Evolutionary conservation across 2,329 filamentous ascomycete species (phyloP).

Genomic region (Xylaria arbuscula): DNA sequence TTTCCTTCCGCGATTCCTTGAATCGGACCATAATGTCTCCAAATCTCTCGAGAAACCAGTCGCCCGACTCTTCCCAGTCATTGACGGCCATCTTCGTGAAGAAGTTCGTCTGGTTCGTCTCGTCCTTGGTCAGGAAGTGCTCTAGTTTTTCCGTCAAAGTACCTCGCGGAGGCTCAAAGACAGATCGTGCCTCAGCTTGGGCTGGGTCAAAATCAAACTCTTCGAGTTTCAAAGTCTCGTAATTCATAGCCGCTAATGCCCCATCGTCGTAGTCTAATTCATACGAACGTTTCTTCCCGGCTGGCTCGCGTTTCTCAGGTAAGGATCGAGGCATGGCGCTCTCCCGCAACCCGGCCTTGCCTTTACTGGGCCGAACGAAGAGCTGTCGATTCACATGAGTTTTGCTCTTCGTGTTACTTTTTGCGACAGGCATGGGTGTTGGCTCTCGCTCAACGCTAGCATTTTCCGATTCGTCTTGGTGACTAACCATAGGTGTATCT

Average conservation of each 20-base stretch:
- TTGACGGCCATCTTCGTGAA: conserved; percentile 65
- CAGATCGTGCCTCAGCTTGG: conserved; percentile 54
- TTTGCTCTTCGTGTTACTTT: conserved; percentile 41
- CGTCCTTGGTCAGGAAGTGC: conserved; percentile 58
- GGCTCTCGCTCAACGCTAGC: conserved; percentile 45
- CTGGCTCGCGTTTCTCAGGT: conserved; percentile 41
- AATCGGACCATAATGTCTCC: conserved; percentile 60
- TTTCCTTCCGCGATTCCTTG: conserved; percentile 60
- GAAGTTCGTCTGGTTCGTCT: conserved; percentile 58
- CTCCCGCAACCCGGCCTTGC: conserved; percentile 40
- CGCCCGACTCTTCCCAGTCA: conserved; percentile 69
- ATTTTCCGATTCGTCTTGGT: conserved; percentile 45
- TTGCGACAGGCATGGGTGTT: conserved; percentile 45
- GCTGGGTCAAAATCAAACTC: conserved; percentile 69
- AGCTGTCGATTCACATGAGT: conserved; percentile 47
- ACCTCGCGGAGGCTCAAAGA: conserved; percentile 51
- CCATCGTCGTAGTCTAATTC: conserved; percentile 68
- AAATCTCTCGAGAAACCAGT: conserved; percentile 70
- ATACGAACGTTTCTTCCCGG: conserved; percentile 46
- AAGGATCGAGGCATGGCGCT: conserved; percentile 46
- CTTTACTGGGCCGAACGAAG: conserved; percentile 42
- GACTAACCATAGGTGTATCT: conserved; percentile 46
- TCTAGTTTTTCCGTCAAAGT: conserved; percentile 61
- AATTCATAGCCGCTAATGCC: conserved; percentile 65
- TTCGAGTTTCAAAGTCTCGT: conserved; percentile 61